Evolutionary conservation across 208 protist genomes (phyloP), one percentile per base, ranked within the genome.

Genomic region (Trypanosoma scelopori): DNA sequence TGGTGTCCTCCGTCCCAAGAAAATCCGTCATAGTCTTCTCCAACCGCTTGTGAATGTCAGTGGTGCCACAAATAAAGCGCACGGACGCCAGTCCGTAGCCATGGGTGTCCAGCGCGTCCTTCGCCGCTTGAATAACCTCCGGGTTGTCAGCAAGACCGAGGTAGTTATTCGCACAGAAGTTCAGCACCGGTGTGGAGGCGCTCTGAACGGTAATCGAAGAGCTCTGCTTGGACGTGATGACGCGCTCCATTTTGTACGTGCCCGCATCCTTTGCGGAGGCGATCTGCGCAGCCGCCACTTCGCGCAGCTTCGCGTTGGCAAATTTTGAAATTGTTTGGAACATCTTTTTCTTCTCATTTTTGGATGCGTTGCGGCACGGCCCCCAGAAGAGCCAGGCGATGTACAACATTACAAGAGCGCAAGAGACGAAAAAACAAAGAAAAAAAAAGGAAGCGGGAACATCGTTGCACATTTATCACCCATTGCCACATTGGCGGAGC

Each of bases 101-200:
- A 37, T 84, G 81, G 9, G 69, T 76, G 49, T 93, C 85, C 11
- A 97, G 49, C 12, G 82, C 59, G 0, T 78, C 64, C 64, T 92
- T 87, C 22, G 88, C 91, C 16, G 79, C 79, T 37, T 94, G 12
- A 30, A 91, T 87, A 5, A 97, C 43, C 35, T 81, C 66, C 15
- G 74, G 72, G 52, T 91, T 49, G 55, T 87, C 71, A 18, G 65
- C 50, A 42, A 95, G 64, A 16, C 92, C 92, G 20, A 97, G 81
- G 68, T 97, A 97, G 78, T 97, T 97, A 58, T 96, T 97, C 11
- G 92, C 87, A 64, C 92, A 97, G 51, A 97, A 94, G 68, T 94
- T 96, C 28, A 97, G 59, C 18, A 96, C 79, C n/a, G 55, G 58
- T 18, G 56, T 48, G 0, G n/a, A 30, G 16, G 23, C 7, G 22